Percentiles rank a stretch among this genome's conserved stretches.
phyloP scores from a whole-genome alignment of 306 rosid species.

The Mimosa bimucronata region DNA sequence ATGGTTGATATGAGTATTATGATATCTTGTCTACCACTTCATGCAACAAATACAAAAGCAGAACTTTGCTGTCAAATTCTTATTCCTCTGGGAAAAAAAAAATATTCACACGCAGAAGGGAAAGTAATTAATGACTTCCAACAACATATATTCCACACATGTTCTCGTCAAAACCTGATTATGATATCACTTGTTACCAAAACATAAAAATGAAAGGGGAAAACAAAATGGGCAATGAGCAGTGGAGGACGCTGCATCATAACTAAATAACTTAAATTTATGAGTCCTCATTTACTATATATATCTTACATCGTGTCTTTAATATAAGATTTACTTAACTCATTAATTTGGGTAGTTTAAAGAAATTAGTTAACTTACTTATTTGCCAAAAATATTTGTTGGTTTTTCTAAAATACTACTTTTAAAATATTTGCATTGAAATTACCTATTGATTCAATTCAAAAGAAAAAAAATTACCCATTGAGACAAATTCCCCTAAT shows the following conservation, averaged over 20 bases:
- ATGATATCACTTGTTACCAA: background rate
- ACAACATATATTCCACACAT: background rate
- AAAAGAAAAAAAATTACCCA: too few species aligned
- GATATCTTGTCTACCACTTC: conserved; percentile 73
- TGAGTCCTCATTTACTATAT: background rate
- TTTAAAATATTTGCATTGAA: too few species aligned
- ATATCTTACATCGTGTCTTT: too few species aligned
- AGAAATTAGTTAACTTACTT: too few species aligned
- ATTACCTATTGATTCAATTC: too few species aligned
- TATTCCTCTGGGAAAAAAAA: conserved; percentile 17
- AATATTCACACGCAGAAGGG: conserved; percentile 5
- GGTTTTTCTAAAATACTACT: too few species aligned
- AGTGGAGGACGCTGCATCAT: background rate
- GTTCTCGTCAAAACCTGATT: background rate
- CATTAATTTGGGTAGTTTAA: too few species aligned
- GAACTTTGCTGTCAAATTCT: conserved; percentile 43
- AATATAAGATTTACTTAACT: too few species aligned
- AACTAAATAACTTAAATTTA: background rate
- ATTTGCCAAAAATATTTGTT: too few species aligned
- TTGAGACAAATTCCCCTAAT: too few species aligned
- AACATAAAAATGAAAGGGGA: background rate
- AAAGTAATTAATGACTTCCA: background rate
- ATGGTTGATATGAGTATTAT: conserved; percentile 42
- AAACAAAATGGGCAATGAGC: background rate
- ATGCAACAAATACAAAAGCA: conserved; percentile 60